These are phyloP conservation scores for Penicillium sp. DNA, from an alignment of 2,329 filamentous ascomycete genomes.

Conservation along the genomic window DNA sequence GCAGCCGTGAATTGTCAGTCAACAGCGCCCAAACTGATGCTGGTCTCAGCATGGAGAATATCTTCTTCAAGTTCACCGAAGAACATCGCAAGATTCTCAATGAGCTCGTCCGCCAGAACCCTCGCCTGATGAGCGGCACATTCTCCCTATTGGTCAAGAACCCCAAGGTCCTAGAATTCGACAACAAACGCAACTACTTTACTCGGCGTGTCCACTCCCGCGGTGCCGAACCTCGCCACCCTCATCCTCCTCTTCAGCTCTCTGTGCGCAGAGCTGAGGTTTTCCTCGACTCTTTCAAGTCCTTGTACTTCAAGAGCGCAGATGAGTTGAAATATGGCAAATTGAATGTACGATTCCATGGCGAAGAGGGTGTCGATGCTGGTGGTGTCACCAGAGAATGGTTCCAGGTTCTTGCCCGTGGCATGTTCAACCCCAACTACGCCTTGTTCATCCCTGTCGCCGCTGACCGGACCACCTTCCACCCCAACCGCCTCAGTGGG, in stretches of 20 bases:
- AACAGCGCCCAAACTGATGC: constrained; percentile 76
- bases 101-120: constrained; percentile 93
- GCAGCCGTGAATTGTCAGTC: constrained; percentile 65
- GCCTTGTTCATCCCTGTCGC: constrained; percentile 95
- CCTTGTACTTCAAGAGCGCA: constrained; percentile 92
- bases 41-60: constrained; percentile 67
- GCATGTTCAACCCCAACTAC: constrained; percentile 99
- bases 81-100: constrained; percentile 97
- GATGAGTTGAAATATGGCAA: constrained; percentile 99
- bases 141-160: constrained; percentile 97
- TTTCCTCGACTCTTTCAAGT: constrained; percentile 97
- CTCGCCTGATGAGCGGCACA: constrained; percentile 97
- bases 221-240: constrained; percentile 66
- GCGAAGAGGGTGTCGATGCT: constrained; percentile 95
- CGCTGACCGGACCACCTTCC: constrained; percentile 96
- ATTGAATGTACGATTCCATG: constrained; percentile 94
- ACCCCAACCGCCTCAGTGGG: constrained; percentile 89
- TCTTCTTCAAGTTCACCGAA: constrained; percentile 98
- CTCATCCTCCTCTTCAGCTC: constrained; percentile 76
- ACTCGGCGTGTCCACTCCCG: constrained; percentile 84
- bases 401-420: constrained; percentile 95
- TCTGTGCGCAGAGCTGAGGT: constrained; percentile 90
- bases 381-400: constrained; percentile 97
- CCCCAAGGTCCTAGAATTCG: constrained; percentile 96
- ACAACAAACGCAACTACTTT: constrained; percentile 99